Percentiles rank a stretch among this genome's conserved stretches.
Conservation (phyloP, 1,139 yeast genomes). For the Kodamaea alishanica region DNA sequence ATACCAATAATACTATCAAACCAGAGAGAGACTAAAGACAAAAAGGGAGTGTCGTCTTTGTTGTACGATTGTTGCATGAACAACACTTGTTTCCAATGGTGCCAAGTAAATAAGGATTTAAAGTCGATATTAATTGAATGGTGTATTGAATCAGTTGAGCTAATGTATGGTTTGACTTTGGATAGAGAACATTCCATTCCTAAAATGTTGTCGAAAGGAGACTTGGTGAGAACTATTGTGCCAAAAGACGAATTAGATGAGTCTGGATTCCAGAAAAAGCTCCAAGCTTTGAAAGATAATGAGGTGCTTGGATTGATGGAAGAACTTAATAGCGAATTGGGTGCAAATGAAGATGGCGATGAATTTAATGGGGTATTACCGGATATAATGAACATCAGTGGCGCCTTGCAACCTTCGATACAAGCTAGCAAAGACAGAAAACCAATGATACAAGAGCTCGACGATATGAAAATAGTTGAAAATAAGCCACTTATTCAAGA, state of each 20-base stretch:
- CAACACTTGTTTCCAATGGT: constrained; percentile 58
- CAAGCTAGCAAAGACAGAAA: constrained; percentile 7
- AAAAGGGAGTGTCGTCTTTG: constrained; percentile 60
- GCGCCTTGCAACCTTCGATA: constrained; percentile 14
- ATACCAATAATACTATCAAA: constrained; percentile 72
- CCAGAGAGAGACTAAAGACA: constrained; percentile 56
- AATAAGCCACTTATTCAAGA: neutral
- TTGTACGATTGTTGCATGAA: constrained; percentile 79
- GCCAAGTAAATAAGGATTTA: constrained; percentile 50
- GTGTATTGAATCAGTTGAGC: constrained; percentile 68
- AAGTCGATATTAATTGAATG: constrained; percentile 51
- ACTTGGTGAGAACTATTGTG: constrained; percentile 35
- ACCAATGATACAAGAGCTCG: constrained; percentile 43
- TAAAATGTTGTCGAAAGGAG: constrained; percentile 62
- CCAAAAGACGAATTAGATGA: constrained; percentile 29
- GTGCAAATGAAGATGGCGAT: constrained; percentile 16
- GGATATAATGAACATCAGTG: constrained; percentile 18
- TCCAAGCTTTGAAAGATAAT: constrained; percentile 32
- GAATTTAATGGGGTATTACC: constrained; percentile 16
- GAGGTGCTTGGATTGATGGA: constrained; percentile 43
- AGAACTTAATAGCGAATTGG: constrained; percentile 23
- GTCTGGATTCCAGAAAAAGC: constrained; percentile 30
- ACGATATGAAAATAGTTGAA: constrained; percentile 20
- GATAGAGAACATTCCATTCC: constrained; percentile 51
- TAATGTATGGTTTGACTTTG: constrained; percentile 36